Evolutionary conservation across 495 filamentous ascomycete species (phyloP), one percentile per base, ranked within the genome.

Genomic region (Ascodesmis nigricans): DNA sequence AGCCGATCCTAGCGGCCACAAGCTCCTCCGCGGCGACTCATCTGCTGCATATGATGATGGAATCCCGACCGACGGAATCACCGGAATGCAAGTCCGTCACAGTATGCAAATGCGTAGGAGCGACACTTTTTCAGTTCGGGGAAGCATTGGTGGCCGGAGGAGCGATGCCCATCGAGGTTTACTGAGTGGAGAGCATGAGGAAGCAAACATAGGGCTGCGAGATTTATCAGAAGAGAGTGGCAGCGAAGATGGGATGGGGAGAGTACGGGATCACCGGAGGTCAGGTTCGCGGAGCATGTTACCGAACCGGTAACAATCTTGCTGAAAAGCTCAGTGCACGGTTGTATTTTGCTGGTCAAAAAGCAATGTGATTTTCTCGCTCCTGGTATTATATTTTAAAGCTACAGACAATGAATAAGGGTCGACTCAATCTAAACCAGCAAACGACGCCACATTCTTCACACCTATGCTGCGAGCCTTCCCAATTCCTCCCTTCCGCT

Each of bases 41-140:
- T 39, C 36, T 21, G 54, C 61, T 31, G 58, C 58, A 37, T 67
- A 68, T 27, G 57, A 64, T 23, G 75, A 91, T 49, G 78, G 69
- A 18, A 75, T 83, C 10, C 87, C 84, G 10, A 91, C 81, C 14
- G 87, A 97, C 50, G 79, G 72, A 39, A 70, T 97, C 41, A 73
- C 78, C n/a, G 75, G 77, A 42, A 64, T 82, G 39, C 74, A 81
- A 45, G 93, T 90, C 11, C 69, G 87, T 36, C 67, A 77, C 31
- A 83, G 76, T 43, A 93, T 97, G 87, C 90, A 97, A 47, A 60
- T 75, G 22, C 63, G 82, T 34, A 64, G 90, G 29, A 72, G 65
- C 46, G 58, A 50, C 25, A 67, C 71, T 30, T 57, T 53, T 20
- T 59, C 59, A 35, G 55, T 60, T 18, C 55, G 59, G 16, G 65